Conservation (phyloP, 345 rosid species). For the Hibiscus mutabilis region DNA sequence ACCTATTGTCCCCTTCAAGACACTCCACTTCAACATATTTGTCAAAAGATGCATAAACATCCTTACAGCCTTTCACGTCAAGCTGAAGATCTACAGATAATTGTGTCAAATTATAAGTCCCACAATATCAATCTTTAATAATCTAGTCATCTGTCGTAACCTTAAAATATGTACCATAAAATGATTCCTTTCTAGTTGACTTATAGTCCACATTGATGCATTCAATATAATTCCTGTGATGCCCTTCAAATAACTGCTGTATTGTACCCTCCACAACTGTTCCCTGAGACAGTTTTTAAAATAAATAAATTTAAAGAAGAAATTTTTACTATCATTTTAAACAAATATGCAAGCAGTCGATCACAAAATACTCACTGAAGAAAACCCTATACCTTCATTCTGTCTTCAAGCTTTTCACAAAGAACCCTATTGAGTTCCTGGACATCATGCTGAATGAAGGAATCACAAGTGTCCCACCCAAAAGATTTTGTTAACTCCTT, state of each 20-base stretch:
- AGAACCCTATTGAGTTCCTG: slow-evolving; percentile 52
- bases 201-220: slow-evolving; percentile 61
- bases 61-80: slow-evolving; percentile 76
- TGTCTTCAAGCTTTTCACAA: slow-evolving; percentile 49
- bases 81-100: slow-evolving; percentile 60
- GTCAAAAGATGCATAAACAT: slow-evolving; percentile 77
- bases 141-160: background rate
- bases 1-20: slow-evolving; percentile 68
- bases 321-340: background rate
- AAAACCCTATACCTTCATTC: slow-evolving; percentile 39
- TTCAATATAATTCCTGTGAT: slow-evolving; percentile 57
- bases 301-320: slow-evolving; percentile 1
- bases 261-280: slow-evolving; percentile 58
- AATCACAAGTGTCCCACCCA: slow-evolving; percentile 37
- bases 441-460: slow-evolving; percentile 56
- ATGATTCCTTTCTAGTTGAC: slow-evolving; percentile 60
- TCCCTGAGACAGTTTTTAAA: slow-evolving; percentile 27
- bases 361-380: background rate
- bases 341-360: background rate
- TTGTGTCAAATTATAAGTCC: background rate
- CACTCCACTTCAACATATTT: slow-evolving; percentile 75
- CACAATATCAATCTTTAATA: background rate
- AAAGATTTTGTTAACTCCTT: slow-evolving; percentile 53
- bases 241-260: slow-evolving; percentile 46
- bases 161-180: slow-evolving; percentile 39